These are phyloP conservation scores for Magnusiomyces sp. DNA, from an alignment of 1,139 yeast genomes.

Conservation along the genomic window DNA sequence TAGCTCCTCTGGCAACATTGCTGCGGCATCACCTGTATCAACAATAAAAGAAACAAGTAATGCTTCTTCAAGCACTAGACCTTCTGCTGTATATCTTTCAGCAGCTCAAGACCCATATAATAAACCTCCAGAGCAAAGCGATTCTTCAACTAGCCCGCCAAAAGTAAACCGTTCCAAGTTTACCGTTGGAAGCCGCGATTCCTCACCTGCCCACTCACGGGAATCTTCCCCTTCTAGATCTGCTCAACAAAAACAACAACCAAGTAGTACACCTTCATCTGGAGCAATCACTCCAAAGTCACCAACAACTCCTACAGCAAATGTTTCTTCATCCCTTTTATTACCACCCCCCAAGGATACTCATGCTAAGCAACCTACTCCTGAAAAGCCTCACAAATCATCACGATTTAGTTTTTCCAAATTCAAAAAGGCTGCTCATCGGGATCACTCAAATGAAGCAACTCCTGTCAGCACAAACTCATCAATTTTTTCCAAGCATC, in stretches of 20 bases:
- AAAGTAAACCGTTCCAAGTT: slow-evolving; percentile 8
- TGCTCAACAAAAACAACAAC: slow-evolving; percentile 24
- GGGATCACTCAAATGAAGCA: slow-evolving; percentile 11
- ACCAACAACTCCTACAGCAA: slow-evolving; percentile 25
- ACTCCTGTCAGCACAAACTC: slow-evolving; percentile 6
- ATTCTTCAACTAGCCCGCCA: slow-evolving; percentile 5
- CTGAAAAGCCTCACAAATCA: slow-evolving; percentile 8
- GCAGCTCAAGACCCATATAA: slow-evolving; percentile 7
- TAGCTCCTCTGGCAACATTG: too few relatives aligned
- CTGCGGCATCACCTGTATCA: neutral
- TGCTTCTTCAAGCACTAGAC: neutral
- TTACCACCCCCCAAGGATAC: slow-evolving; percentile 5
- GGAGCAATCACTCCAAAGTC: slow-evolving; percentile 31
- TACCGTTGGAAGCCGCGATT: slow-evolving; percentile 2
- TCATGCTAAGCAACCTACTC: neutral
- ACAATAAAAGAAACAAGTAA: slow-evolving; percentile 1
- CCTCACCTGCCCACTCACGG: slow-evolving; percentile 16
- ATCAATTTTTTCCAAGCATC: slow-evolving; percentile 12
- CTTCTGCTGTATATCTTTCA: slow-evolving; percentile 9
- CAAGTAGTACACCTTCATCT: slow-evolving; percentile 9
- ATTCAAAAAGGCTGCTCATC: slow-evolving; percentile 11
- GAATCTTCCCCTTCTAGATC: slow-evolving; percentile 23
- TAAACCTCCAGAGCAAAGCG: neutral
- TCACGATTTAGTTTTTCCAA: slow-evolving; percentile 11
- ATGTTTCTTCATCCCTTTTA: slow-evolving; percentile 7